Percentiles rank a stretch among this genome's conserved stretches.
Evolutionary conservation across 2,329 filamentous ascomycete species (phyloP).

Genomic region (Diaporthe sp.): DNA sequence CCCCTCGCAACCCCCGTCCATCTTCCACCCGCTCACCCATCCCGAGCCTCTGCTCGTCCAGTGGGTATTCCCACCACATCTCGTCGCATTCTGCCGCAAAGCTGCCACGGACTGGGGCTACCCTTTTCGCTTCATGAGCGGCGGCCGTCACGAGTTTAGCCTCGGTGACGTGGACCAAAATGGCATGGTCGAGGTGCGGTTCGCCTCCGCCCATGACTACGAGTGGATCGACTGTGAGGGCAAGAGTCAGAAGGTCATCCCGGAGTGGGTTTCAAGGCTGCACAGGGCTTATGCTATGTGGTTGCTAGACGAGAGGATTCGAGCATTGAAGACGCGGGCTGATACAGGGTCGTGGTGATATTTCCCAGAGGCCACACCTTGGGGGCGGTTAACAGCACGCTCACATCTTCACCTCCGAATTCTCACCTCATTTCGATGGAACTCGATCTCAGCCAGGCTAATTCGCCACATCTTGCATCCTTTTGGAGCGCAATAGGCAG

Average conservation of each 20-base stretch:
- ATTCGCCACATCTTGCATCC: neutral
- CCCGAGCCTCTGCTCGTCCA: conserved; percentile 18
- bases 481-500: neutral
- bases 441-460: too few species aligned
- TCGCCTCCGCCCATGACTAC: conserved; percentile 26
- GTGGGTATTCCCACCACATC: conserved; percentile 13
- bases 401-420: neutral
- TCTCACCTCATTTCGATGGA: neutral
- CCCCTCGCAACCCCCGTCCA: conserved; percentile 1
- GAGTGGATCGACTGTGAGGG: conserved; percentile 20
- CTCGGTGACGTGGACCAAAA: conserved; percentile 1
- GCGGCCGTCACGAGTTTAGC: conserved; percentile 23
- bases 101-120: conserved; percentile 27
- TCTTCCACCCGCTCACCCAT: conserved; percentile 6
- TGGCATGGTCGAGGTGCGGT: conserved; percentile 21
- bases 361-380: neutral
- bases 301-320: conserved; percentile 23
- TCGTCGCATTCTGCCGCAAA: conserved; percentile 16
- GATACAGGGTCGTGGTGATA: neutral
- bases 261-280: conserved; percentile 11
- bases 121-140: conserved; percentile 27
- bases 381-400: neutral
- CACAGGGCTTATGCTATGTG: conserved; percentile 24
- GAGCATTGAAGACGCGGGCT: neutral
- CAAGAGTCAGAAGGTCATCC: conserved; percentile 8